Evolutionary conservation across 129 eudicot genomes (phyloP).

Genomic region (Tagetes erecta): DNA sequence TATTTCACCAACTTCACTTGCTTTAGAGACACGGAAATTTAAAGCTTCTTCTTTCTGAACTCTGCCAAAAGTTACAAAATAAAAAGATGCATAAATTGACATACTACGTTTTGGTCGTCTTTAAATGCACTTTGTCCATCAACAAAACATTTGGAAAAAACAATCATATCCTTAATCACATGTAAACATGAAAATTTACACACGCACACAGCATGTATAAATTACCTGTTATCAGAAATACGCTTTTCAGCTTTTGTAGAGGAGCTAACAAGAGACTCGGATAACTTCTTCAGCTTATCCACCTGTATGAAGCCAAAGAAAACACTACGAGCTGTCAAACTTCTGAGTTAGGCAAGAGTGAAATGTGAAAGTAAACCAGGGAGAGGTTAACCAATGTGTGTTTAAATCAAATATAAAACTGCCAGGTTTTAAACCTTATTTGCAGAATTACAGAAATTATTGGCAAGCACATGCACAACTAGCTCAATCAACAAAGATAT

Average conservation of each 20-base stretch:
- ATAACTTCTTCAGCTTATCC: conserved; percentile 84
- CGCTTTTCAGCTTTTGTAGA: conserved; percentile 80
- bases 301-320: conserved; percentile 53
- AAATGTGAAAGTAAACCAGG: neutral
- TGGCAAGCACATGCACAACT: conserved; percentile 10
- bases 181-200: neutral
- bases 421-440: neutral
- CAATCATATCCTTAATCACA: conserved; percentile 6
- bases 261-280: conserved; percentile 88
- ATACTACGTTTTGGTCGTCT: neutral
- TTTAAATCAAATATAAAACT: neutral
- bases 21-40: conserved; percentile 77
- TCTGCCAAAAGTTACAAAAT: conserved; percentile 43
- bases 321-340: conserved; percentile 20
- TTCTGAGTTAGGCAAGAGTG: neutral
- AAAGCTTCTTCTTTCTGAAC: conserved; percentile 91
- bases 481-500: neutral
- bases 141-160: conserved; percentile 16
- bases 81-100: neutral
- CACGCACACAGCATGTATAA: neutral
- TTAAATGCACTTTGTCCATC: neutral
- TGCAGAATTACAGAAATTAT: neutral
- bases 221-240: conserved; percentile 83
- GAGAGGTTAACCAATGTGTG: neutral
- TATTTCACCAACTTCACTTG: conserved; percentile 79